These are phyloP conservation scores for Oryza australiensis DNA, from an alignment of 176 grass and related monocot species.

Conservation along the genomic window DNA sequence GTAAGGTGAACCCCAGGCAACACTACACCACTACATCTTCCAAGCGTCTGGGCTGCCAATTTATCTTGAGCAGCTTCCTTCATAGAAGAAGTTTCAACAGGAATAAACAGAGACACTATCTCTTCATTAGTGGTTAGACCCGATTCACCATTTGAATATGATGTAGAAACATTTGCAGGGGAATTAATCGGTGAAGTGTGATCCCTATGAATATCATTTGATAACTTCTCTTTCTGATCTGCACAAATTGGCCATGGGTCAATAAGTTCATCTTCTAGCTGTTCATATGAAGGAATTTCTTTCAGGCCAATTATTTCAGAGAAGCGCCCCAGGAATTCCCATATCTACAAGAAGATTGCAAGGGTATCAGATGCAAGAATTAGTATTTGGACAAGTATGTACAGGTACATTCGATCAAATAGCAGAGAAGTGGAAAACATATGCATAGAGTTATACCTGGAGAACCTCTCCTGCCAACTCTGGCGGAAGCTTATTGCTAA, in stretches of 20 bases:
- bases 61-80: constrained; percentile 69
- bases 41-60: constrained; percentile 62
- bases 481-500: constrained; percentile 74
- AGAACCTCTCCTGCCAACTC: constrained; percentile 83
- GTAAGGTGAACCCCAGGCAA: constrained; percentile 72
- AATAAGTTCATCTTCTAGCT: constrained; percentile 93
- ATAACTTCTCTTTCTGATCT: constrained; percentile 47
- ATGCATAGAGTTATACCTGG: constrained; percentile 75
- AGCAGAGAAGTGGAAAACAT: constrained; percentile 34
- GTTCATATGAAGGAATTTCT: constrained; percentile 82
- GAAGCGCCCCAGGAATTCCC: constrained; percentile 80
- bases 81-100: constrained; percentile 66
- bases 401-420: constrained; percentile 25
- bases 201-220: constrained; percentile 51
- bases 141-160: constrained; percentile 55
- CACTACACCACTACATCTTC: constrained; percentile 72
- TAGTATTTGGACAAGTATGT: constrained; percentile 38
- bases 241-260: constrained; percentile 78
- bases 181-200: constrained; percentile 45
- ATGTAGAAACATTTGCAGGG: constrained; percentile 52
- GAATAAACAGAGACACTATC: constrained; percentile 54
- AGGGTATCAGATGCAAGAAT: constrained; percentile 25
- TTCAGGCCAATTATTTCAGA: constrained; percentile 76
- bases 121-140: constrained; percentile 55
- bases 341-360: constrained; percentile 66